A percentile compares a stretch with the other conserved stretches of the same genome.
phyloP scores from a whole-genome alignment of 352 stramenopile genomes.

The Pythium aquatile region DNA sequence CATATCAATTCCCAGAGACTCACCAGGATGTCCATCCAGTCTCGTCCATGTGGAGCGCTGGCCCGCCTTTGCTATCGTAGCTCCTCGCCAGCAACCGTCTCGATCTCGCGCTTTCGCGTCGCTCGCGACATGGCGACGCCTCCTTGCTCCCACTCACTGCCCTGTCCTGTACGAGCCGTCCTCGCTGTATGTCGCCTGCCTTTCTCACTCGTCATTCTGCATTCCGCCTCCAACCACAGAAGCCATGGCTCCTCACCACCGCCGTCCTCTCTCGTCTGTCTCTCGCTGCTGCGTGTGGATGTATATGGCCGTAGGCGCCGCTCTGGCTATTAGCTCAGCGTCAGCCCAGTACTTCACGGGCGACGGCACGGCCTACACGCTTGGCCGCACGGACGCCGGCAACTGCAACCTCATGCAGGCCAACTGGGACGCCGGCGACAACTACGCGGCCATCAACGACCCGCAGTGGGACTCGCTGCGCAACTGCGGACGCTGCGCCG shows the following conservation, averaged over 20 bases:
- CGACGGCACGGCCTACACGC: constrained; percentile 30
- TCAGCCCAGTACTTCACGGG: constrained; percentile 23
- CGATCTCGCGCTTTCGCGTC: constrained; percentile 15
- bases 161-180: too few species aligned
- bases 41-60: not conserved
- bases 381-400: constrained; percentile 17
- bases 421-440: constrained; percentile 23
- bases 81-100: not conserved
- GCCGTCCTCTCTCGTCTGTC: not conserved
- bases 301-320: not conserved
- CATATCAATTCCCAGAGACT: constrained; percentile 13
- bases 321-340: not conserved
- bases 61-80: constrained; percentile 7
- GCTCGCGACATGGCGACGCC: not conserved
- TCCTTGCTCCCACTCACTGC: too few species aligned
- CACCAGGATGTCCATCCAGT: constrained; percentile 10
- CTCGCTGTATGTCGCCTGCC: not conserved
- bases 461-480: constrained; percentile 54
- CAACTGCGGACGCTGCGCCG: constrained; percentile 66
- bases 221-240: not conserved
- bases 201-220: not conserved
- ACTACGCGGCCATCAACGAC: constrained; percentile 74
- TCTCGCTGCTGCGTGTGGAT: not conserved
- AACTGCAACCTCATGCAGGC: constrained; percentile 34
- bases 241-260: constrained; percentile 1